Percentiles rank a stretch among this genome's conserved stretches.
Evolutionary conservation across 805 yeast genomes (phyloP).

Genomic region (Kodamaea leandrae): DNA sequence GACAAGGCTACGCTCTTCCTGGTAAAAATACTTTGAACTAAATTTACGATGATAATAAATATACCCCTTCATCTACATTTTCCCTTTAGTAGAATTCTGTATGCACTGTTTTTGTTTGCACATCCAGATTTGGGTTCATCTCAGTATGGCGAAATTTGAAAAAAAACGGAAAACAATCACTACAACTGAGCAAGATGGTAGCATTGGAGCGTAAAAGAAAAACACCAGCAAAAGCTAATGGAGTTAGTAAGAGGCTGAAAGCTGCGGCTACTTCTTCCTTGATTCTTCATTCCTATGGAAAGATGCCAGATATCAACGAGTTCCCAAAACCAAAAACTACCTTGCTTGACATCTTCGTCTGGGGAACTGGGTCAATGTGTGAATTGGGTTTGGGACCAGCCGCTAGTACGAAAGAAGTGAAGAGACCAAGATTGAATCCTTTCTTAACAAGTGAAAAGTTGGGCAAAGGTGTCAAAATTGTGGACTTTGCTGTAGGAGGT

Average conservation of each 20-base stretch:
- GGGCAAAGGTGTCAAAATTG: constrained; percentile 55
- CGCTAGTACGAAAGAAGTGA: constrained; percentile 89
- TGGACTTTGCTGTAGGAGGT: constrained; percentile 92
- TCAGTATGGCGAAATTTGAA: constrained; percentile 1
- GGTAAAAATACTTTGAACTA: constrained; percentile 34
- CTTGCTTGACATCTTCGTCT: constrained; percentile 77
- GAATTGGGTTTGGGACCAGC: constrained; percentile 96
- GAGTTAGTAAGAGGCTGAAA: constrained; percentile 5
- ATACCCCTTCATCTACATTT: constrained; percentile 1
- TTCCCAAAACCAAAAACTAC: constrained; percentile 37
- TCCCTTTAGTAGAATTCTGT: neutral
- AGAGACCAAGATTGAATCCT: constrained; percentile 92
- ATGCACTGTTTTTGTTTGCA: no score
- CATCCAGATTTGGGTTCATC: neutral
- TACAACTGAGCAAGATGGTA: constrained; percentile 37
- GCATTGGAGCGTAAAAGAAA: constrained; percentile 40
- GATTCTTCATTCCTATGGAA: constrained; percentile 48
- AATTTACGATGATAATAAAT: neutral
- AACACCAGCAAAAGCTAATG: constrained; percentile 22
- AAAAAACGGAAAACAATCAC: constrained; percentile 1
- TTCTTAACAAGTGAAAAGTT: constrained; percentile 52
- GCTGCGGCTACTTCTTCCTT: constrained; percentile 36
- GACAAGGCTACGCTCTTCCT: constrained; percentile 35
- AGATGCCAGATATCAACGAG: constrained; percentile 45
- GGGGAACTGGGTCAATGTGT: constrained; percentile 98